phyloP scores from a whole-genome alignment of 345 rosid genomes.

The Raphanus sativus region DNA sequence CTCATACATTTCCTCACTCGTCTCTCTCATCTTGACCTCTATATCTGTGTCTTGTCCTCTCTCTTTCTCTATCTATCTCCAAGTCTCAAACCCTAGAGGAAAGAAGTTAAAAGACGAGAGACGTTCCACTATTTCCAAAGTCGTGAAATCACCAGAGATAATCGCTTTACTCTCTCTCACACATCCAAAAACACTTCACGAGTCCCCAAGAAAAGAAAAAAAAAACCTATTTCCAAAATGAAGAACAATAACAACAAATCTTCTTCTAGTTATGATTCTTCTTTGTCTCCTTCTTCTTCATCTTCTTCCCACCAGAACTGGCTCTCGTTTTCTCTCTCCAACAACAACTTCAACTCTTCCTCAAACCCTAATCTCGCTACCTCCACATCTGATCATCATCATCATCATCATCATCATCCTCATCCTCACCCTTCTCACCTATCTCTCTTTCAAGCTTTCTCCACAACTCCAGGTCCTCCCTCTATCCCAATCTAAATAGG shows the following conservation, averaged over 20 bases:
- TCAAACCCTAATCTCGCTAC: slow-evolving; percentile 33
- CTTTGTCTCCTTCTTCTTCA: slow-evolving; percentile 45
- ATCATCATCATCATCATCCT: slow-evolving; percentile 8
- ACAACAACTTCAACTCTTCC: slow-evolving; percentile 29
- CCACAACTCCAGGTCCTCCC: slow-evolving; percentile 41
- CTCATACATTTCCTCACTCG: slow-evolving; percentile 38
- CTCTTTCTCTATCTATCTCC: slow-evolving; percentile 23
- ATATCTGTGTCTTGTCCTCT: slow-evolving; percentile 55
- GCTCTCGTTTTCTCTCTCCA: slow-evolving; percentile 63
- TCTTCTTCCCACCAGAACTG: slow-evolving; percentile 46
- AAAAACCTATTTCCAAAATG: slow-evolving; percentile 33
- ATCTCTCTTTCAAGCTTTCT: slow-evolving; percentile 55
- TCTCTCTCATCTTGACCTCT: slow-evolving; percentile 50
- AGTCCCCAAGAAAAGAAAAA: slow-evolving; percentile 31
- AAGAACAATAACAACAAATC: slow-evolving; percentile 47
- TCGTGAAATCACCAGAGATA: slow-evolving; percentile 27
- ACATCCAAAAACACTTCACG: slow-evolving; percentile 34
- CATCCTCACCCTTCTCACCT: slow-evolving; percentile 41
- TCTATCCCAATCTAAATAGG: neutral
- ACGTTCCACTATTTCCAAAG: slow-evolving; percentile 55
- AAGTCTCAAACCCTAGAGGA: slow-evolving; percentile 28
- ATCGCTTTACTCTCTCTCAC: neutral
- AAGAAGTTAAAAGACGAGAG: slow-evolving; percentile 28
- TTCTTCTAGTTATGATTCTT: slow-evolving; percentile 39
- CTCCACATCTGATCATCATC: slow-evolving; percentile 28